Evolutionary conservation across 129 eudicot species (phyloP), one percentile per base, ranked within the genome.

Genomic region (Dittrichia graveolens): DNA sequence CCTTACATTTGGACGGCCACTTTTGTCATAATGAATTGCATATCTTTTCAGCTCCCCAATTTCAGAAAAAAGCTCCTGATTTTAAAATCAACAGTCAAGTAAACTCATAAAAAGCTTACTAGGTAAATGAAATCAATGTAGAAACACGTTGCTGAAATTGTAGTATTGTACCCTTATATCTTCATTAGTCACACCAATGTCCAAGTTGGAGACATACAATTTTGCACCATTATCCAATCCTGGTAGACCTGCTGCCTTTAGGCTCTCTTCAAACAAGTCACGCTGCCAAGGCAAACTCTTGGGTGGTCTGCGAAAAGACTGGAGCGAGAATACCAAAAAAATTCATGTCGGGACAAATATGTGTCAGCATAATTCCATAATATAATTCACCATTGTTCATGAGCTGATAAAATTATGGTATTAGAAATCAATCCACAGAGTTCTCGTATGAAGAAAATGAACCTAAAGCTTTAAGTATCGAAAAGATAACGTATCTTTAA

Each of bases 121-220:
- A 18, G 40, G 55, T 11, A 34, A 50, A 61, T 47, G 61, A 60
- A 53, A 46, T 65, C 74, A 55, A 76, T 58, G 43, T 48, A 57
- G 61, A 84, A 62, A 52, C 13, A 57, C 62, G 66, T 45, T 66
- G 81, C 60, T 81, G 60, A 68, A 74, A 69, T 39, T 65, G 86
- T 90, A 94, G 97, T 97, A 97, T 82, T 78, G 86, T 90, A 94
- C 98, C 98, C 98, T 82, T 78, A 94, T 94, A 85, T 94, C 98
- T 76, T 94, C 96, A 78, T 86, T 90, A 5, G 91, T 75, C 59
- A 94, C 98, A 62, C 98, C 96, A 81, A 63, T 47, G 44, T 90
- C 96, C 92, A 94, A 81, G 81, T 94, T 94, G 54, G 97, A 87
- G 42, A 94, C 83, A 49, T 46, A 80, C 45, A 94, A 78, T 80